Evolutionary conservation across 495 filamentous ascomycete genomes (phyloP), one percentile per base, ranked within the genome.

Genomic region (Penicillium nucicola): DNA sequence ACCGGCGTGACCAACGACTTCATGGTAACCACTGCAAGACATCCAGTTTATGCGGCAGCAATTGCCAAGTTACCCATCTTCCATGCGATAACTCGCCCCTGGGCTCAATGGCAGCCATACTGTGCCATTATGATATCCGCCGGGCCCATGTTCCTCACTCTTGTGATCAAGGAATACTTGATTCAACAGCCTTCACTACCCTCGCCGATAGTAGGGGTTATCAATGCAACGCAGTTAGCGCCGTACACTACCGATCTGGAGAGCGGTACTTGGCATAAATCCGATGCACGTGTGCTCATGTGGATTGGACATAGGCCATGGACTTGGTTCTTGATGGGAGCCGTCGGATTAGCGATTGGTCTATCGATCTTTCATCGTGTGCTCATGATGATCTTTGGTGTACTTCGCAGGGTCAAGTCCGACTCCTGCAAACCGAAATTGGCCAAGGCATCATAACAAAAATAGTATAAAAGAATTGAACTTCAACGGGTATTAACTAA

Each of bases 31-130:
- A 36, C 50, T 12, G 42, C 50, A 0, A 31, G 25, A 6, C 50
- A 52, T 41, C 50, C 50, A 3, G 11, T 41, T 7, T 52, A 52
- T 12, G 28, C 42, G 19, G 25, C 36, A 5, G 50, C 42, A 8
- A 46, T 52, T 12, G 12, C 36, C 9, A 35, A 46, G 18, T 28
- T 52, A 14, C 42, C 42, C n/a, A 14, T 18, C 10, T 52, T 17
- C 15, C 9, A 52, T 42, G 23, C 42, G 1, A 25, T 46, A 18
- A 52, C 42, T 36, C 36, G 42, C 2, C 7, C 18, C 19, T 52
- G 50, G 42, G 50, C 50, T 35, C 50, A 36, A 46, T 45, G 34
- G 42, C 50, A 45, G 6, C 50, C 50, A 6, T 42, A 52, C 36
- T 46, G 35, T 23, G 50, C 50, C 4, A 46, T 46, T 18, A 52